Percentiles rank a stretch among this genome's conserved stretches.
These are phyloP conservation scores for Pythium myriotylum DNA, from an alignment of 352 stramenopile species.

Conservation along the genomic window DNA sequence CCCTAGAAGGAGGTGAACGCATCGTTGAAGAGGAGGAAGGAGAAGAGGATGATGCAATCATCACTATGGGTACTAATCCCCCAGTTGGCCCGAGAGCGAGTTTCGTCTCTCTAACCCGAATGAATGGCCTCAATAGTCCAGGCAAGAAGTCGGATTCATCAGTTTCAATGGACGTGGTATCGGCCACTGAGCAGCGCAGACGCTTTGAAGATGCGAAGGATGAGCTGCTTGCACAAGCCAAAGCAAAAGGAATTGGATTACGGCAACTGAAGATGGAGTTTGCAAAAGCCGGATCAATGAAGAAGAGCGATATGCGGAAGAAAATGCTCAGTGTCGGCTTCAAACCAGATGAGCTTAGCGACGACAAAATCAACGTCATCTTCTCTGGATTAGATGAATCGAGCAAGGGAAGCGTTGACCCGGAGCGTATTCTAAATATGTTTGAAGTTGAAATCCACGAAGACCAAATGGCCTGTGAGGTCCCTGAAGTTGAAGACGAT, in stretches of 20 bases:
- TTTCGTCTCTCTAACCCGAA: conserved; percentile 14
- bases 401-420: conserved; percentile 44
- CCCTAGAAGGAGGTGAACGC: conserved; percentile 68
- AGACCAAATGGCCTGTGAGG: conserved; percentile 69
- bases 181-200: conserved; percentile 45
- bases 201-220: conserved; percentile 79
- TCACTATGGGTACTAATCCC: conserved; percentile 5
- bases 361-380: conserved; percentile 70
- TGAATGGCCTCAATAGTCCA: conserved; percentile 12
- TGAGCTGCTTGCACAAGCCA: conserved; percentile 63
- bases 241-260: conserved; percentile 64
- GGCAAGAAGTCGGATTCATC: conserved; percentile 39
- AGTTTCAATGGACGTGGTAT: conserved; percentile 34
- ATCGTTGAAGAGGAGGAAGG: conserved; percentile 85
- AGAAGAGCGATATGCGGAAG: conserved; percentile 57
- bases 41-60: conserved; percentile 34
- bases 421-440: conserved; percentile 54
- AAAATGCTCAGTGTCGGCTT: conserved; percentile 71
- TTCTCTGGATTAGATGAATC: conserved; percentile 53
- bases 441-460: conserved; percentile 77
- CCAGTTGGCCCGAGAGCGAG: conserved; percentile 12
- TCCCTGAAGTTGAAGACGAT: conserved; percentile 81
- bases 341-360: conserved; percentile 63
- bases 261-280: conserved; percentile 74
- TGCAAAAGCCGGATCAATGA: conserved; percentile 46